Percentiles rank a stretch among this genome's conserved stretches.
These are phyloP conservation scores for Myochromella boudieri DNA, from an alignment of 768 basidiomycete species.

Conservation along the genomic window DNA sequence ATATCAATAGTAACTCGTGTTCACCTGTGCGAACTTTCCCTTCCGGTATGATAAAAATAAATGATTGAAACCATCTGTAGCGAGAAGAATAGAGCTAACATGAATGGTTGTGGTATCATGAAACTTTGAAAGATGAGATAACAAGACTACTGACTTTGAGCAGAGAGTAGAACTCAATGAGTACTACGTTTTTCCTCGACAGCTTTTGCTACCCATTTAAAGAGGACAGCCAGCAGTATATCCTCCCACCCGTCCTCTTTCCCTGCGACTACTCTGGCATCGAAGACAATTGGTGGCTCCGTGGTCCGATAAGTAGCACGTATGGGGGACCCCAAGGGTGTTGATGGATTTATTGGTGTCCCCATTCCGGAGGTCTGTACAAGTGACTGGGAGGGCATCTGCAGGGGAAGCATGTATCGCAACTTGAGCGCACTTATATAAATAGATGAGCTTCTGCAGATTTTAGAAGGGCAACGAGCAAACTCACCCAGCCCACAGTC, in stretches of 20 bases:
- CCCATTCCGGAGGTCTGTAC: conserved; percentile 17
- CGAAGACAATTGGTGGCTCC: conserved; percentile 62
- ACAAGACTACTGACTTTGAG: too few species aligned
- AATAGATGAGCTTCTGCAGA: not conserved
- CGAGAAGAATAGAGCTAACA: too few species aligned
- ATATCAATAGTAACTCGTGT: too few species aligned
- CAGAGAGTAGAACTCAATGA: too few species aligned
- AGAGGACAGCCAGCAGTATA: conserved; percentile 66
- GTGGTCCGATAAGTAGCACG: conserved; percentile 34
- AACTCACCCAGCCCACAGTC: conserved; percentile 82
- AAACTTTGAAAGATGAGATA: too few species aligned
- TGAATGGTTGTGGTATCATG: too few species aligned
- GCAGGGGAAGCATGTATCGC: conserved; percentile 75
- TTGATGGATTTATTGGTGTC: conserved; percentile 19
- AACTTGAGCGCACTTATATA: conserved; percentile 70
- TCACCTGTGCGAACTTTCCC: too few species aligned
- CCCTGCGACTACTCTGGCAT: conserved; percentile 70
- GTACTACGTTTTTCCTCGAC: conserved; percentile 59
- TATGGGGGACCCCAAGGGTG: conserved; percentile 30
- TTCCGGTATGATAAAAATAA: too few species aligned
- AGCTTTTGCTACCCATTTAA: conserved; percentile 67
- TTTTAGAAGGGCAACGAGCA: not conserved
- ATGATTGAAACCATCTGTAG: too few species aligned
- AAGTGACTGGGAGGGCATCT: conserved; percentile 44
- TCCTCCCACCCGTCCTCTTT: conserved; percentile 78